Base-by-base conservation (phyloP, 2,329 filamentous ascomycete species). In the Plectosphaerella sp. region DNA sequence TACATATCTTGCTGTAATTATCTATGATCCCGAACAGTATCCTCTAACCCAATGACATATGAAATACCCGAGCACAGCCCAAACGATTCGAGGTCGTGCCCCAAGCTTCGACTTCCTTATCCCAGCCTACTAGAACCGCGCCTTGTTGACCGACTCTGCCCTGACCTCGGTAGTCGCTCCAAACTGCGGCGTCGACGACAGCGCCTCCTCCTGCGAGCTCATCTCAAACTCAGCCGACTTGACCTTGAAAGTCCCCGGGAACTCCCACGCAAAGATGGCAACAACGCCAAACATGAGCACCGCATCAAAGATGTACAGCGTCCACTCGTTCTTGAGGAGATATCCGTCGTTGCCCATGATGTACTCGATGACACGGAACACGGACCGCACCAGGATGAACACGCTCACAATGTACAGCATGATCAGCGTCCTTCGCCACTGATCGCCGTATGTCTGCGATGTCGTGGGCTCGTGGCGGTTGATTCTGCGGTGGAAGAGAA, bases 401-500 rank as follows among this genome's bases (percentile, higher is more conserved):
- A 59, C 47, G 47, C 63, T 65, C 5, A 60, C 54, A 4, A 47
- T 48, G 48, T 67, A 64, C 2, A 66, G 52, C 9, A 59, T 58
- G 2, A 47, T 49, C 5, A 67, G 53, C 14, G 64, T 58, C 50
- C 55, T 66, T 65, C 33, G 63, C 67, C 54, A 64, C 47, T 57
- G 72, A 2, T 60, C 58, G 1, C 52, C 28, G n/a, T 60, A 48
- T 15, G 58, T 56, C 7, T 51, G 47, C 1, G 57, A 58, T 1
- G 56, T 58, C 1, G 56, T 71, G 15, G 81, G 61, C 24, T 52
- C 49, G 28, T 48, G 47, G 8, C 45, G 49, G 47, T 64, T 61
- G 11, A 81, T 72, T 18, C 64, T 58, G 6, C 56, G 47, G 53
- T 82, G 73, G 62, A 80, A 81, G 2, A 76, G 56, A 4, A 71